A percentile compares a stretch with the other conserved stretches of the same genome.
phyloP scores from a whole-genome alignment of 495 filamentous ascomycete species.

The Penicillium pancosmium region DNA sequence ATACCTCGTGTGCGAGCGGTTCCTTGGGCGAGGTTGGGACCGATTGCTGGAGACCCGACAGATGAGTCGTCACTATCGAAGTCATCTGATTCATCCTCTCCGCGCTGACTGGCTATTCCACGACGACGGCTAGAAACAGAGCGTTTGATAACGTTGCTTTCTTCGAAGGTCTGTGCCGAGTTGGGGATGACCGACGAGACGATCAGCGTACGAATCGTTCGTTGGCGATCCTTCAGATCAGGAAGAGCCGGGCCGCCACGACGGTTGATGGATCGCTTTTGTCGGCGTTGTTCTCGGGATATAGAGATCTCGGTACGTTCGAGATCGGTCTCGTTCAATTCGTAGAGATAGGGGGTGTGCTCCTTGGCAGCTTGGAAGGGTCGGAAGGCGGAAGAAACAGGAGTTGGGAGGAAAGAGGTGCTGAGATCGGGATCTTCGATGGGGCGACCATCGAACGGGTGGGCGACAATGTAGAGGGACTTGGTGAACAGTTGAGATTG shows the following conservation, averaged over 20 bases:
- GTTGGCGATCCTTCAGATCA: conserved; percentile 91
- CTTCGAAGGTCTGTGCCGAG: conserved; percentile 76
- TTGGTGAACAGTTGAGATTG: conserved; percentile 92
- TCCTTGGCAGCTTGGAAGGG: conserved; percentile 91
- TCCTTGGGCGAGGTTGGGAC: conserved; percentile 65
- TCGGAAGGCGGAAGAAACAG: conserved; percentile 79
- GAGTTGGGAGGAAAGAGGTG: conserved; percentile 82
- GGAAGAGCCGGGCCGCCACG: conserved; percentile 92
- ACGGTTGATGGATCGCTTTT: conserved; percentile 93
- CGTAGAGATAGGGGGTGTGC: conserved; percentile 89
- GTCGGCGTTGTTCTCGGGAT: conserved; percentile 86
- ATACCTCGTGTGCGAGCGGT: conserved; percentile 87
- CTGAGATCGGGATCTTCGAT: conserved; percentile 89
- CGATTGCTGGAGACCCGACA: conserved; percentile 81
- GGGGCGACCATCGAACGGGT: conserved; percentile 92
- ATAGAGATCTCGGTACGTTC: conserved; percentile 91
- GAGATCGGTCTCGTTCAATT: conserved; percentile 86
- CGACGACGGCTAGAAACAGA: conserved; percentile 57
- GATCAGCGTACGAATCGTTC: conserved; percentile 86
- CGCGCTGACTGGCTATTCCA: conserved; percentile 51
- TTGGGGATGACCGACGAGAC: conserved; percentile 91
- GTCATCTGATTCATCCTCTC: conserved; percentile 81
- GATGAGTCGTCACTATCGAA: conserved; percentile 86
- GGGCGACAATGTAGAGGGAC: conserved; percentile 88
- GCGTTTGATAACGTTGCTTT: conserved; percentile 82